A percentile compares a stretch with the other conserved stretches of the same genome.
phyloP scores from a whole-genome alignment of 2,329 filamentous ascomycete species.

The Trichoderma koningiopsis region DNA sequence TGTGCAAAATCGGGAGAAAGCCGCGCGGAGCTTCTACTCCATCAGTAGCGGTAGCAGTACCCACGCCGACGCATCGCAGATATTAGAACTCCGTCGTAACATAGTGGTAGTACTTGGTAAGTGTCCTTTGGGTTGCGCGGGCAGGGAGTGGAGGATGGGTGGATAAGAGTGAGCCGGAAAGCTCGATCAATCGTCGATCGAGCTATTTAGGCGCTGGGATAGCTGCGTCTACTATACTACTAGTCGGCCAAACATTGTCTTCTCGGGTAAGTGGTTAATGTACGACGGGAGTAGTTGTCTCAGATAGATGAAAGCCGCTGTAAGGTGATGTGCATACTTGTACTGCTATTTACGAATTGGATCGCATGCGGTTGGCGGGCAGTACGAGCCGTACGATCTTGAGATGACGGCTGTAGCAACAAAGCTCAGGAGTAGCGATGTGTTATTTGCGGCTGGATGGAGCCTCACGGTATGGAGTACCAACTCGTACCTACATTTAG shows the following conservation, averaged over 20 bases:
- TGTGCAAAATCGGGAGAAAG: background rate
- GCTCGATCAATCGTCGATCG: conserved; percentile 19
- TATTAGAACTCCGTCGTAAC: background rate
- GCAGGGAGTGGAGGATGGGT: background rate
- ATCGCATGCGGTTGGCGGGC: background rate
- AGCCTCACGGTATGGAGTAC: background rate
- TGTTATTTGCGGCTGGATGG: background rate
- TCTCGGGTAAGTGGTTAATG: background rate
- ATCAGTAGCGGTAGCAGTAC: conserved; percentile 9
- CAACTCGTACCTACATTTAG: background rate
- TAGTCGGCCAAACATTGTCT: background rate
- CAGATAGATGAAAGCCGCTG: background rate
- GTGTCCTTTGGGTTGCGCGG: background rate
- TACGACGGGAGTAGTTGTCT: background rate
- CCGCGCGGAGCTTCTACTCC: conserved; percentile 10
- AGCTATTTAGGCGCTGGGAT: background rate
- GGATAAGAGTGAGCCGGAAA: conserved; percentile 1
- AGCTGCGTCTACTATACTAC: background rate
- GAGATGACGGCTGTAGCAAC: background rate
- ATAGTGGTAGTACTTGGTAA: background rate
- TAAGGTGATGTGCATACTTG: background rate
- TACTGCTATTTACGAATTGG: background rate
- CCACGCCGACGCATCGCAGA: background rate
- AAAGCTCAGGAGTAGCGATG: background rate
- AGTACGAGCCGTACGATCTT: background rate